Evolutionary conservation across 1,284 basidiomycete species (phyloP).

Genomic region (Cutaneotrichosporon sp.): DNA sequence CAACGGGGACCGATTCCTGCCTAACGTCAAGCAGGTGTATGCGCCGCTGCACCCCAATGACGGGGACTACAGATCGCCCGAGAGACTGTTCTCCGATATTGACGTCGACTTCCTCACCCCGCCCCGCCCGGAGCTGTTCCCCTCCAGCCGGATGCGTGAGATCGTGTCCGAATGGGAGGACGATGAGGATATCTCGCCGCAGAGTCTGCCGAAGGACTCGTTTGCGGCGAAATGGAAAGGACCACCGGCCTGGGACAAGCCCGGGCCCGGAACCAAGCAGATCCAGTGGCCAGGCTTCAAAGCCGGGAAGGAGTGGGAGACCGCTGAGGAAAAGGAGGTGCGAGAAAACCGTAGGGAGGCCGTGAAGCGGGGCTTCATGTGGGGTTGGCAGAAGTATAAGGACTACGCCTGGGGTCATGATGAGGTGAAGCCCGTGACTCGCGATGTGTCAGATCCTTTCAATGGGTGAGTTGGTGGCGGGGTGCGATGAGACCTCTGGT

Average conservation of each 20-base stretch:
- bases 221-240: constrained; percentile 34
- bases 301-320: constrained; percentile 24
- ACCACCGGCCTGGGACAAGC: constrained; percentile 32
- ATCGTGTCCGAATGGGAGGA: constrained; percentile 26
- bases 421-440: constrained; percentile 42
- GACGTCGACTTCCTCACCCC: constrained; percentile 19
- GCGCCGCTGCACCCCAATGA: constrained; percentile 36
- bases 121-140: constrained; percentile 23
- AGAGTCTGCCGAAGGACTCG: constrained; percentile 16
- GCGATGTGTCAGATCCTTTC: constrained; percentile 39
- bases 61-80: constrained; percentile 22
- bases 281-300: constrained; percentile 34
- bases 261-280: constrained; percentile 19
- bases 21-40: constrained; percentile 15
- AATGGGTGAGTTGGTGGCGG: constrained; percentile 28
- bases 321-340: constrained; percentile 19
- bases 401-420: constrained; percentile 48
- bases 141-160: constrained; percentile 22
- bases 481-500: neutral
- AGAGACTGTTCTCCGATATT: constrained; percentile 35
- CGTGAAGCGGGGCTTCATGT: constrained; percentile 45
- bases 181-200: constrained; percentile 3
- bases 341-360: constrained; percentile 39
- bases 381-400: constrained; percentile 50
- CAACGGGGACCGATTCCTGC: constrained; percentile 32